A percentile compares a stretch with the other conserved stretches of the same genome.
Conservation (phyloP, 805 yeast species). For the Candida multigemmis region DNA sequence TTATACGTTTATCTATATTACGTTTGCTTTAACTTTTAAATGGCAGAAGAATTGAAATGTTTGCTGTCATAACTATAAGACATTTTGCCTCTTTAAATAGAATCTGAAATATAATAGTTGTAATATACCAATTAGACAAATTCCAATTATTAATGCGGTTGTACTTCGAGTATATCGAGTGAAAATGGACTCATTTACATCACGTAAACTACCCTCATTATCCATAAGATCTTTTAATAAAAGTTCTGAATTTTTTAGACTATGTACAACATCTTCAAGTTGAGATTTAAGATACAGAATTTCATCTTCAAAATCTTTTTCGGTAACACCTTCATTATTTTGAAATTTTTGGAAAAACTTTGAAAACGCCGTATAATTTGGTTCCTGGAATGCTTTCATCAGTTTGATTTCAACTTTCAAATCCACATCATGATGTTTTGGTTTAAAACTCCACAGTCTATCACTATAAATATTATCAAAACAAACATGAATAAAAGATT, state of each 20-base stretch:
- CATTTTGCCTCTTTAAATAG: constrained; percentile 18
- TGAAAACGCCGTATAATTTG: constrained; percentile 26
- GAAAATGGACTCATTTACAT: constrained; percentile 29
- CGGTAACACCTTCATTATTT: constrained; percentile 8
- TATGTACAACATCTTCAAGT: constrained; percentile 20
- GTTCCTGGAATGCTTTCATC: constrained; percentile 20
- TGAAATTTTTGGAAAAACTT: constrained; percentile 19
- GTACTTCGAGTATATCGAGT: constrained; percentile 22
- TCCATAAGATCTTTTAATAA: constrained; percentile 18
- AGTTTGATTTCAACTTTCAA: constrained; percentile 26
- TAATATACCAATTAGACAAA: constrained; percentile 17
- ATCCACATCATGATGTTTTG: constrained; percentile 21
- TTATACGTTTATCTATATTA: too few relatives aligned
- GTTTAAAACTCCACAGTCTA: constrained; percentile 33
- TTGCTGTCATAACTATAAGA: too few relatives aligned
- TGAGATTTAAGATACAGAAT: constrained; percentile 19
- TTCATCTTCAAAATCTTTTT: constrained; percentile 23
- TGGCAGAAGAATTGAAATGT: too few relatives aligned
- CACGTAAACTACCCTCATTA: constrained; percentile 25
- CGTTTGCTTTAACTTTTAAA: too few relatives aligned
- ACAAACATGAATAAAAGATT: constrained; percentile 25
- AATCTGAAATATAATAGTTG: constrained; percentile 22
- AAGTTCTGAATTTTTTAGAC: constrained; percentile 17
- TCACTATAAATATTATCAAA: constrained; percentile 34
- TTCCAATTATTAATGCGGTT: constrained; percentile 15